Evolutionary conservation across 2,329 filamentous ascomycete species (phyloP).

Genomic region (Ophiostoma populinum): DNA sequence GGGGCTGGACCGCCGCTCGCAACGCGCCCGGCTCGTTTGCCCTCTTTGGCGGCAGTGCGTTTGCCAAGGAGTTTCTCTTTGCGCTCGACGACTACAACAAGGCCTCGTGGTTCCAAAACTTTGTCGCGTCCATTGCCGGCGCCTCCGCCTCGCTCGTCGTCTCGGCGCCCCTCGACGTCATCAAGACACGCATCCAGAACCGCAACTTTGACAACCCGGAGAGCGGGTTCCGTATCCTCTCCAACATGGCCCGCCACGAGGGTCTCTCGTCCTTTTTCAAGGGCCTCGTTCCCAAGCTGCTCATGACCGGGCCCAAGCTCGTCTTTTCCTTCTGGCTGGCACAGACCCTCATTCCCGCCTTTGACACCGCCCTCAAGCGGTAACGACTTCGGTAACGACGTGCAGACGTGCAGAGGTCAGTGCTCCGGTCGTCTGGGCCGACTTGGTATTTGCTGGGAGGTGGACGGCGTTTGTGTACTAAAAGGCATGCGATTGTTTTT

Average conservation of each 20-base stretch:
- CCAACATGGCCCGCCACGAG: constrained; percentile 87
- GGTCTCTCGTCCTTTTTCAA: constrained; percentile 87
- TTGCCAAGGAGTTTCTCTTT: constrained; percentile 94
- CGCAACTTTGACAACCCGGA: constrained; percentile 97
- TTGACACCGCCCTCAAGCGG: constrained; percentile 30
- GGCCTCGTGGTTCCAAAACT: constrained; percentile 90
- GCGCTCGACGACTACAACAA: constrained; percentile 85
- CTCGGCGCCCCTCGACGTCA: constrained; percentile 89
- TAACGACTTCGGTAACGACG: neutral
- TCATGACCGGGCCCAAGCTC: constrained; percentile 98
- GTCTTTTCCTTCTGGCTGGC: constrained; percentile 99
- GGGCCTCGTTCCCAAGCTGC: constrained; percentile 86
- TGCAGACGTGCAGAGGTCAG: too few species aligned
- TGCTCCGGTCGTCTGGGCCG: too few species aligned
- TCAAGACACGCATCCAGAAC: constrained; percentile 98
- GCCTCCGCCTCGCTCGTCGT: constrained; percentile 90
- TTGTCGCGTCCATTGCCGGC: constrained; percentile 86
- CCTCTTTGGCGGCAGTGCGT: constrained; percentile 91
- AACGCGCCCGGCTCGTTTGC: constrained; percentile 96
- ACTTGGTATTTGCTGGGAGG: too few species aligned
- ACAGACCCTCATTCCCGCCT: constrained; percentile 91
- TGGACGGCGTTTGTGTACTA: too few species aligned
- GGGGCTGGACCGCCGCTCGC: constrained; percentile 92
- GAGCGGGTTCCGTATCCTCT: constrained; percentile 77
- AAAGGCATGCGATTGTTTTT: neutral